Conservation (phyloP, 768 basidiomycete species). For the Sarcomyxa edulis region DNA sequence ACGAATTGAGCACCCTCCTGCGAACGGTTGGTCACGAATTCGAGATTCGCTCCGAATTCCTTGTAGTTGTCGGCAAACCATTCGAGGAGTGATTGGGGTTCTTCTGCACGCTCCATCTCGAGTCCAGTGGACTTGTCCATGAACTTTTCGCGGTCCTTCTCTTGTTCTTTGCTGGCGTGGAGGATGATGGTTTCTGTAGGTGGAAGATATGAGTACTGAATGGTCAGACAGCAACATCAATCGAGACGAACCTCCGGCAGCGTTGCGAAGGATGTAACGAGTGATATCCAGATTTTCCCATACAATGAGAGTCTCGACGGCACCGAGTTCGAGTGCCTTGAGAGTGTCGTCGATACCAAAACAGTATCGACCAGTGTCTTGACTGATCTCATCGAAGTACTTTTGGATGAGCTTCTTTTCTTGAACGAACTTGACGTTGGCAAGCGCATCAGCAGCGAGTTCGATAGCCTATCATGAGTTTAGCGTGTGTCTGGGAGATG, state of each 20-base stretch:
- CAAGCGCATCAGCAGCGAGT: slow-evolving; percentile 89
- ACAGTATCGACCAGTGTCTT: slow-evolving; percentile 94
- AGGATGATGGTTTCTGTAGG: slow-evolving; percentile 75
- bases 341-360: slow-evolving; percentile 97
- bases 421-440: slow-evolving; percentile 99
- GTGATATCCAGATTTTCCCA: slow-evolving; percentile 97
- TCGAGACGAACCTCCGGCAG: slow-evolving; percentile 66
- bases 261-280: slow-evolving; percentile 85
- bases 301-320: slow-evolving; percentile 95
- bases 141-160: slow-evolving; percentile 94
- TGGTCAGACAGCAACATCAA: neutral
- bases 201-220: slow-evolving; percentile 1
- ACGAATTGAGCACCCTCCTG: slow-evolving; percentile 98
- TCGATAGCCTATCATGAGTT: slow-evolving; percentile 91
- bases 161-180: slow-evolving; percentile 75
- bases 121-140: slow-evolving; percentile 88
- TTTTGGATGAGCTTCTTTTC: slow-evolving; percentile 97
- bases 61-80: slow-evolving; percentile 99
- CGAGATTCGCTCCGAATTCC: slow-evolving; percentile 92
- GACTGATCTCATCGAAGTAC: slow-evolving; percentile 99
- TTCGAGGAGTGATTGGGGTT: slow-evolving; percentile 87
- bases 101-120: slow-evolving; percentile 89
- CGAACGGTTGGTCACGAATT: slow-evolving; percentile 94
- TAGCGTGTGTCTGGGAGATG: neutral
- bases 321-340: slow-evolving; percentile 92